phyloP scores from a whole-genome alignment of 2,329 filamentous ascomycete species.

The Aspergillus sp. region DNA sequence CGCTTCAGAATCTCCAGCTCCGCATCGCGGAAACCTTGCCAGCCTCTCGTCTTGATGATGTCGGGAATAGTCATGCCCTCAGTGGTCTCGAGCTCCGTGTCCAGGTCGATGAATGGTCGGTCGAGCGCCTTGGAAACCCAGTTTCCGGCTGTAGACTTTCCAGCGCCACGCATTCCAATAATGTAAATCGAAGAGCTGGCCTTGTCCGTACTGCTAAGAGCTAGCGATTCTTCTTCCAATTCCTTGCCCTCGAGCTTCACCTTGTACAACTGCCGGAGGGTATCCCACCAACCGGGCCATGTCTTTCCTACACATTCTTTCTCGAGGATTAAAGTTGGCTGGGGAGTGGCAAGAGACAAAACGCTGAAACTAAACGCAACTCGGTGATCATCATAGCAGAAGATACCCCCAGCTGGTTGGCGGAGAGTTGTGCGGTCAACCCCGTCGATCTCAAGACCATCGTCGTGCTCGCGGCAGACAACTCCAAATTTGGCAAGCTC shows the following conservation, averaged over 20 bases:
- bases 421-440: constrained; percentile 51
- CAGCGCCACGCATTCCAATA: constrained; percentile 95
- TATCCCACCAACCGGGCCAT: constrained; percentile 99
- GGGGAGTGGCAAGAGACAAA: constrained; percentile 69
- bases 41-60: constrained; percentile 75
- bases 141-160: constrained; percentile 88
- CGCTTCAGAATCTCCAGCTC: constrained; percentile 74
- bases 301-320: constrained; percentile 95
- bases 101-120: constrained; percentile 80
- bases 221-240: constrained; percentile 39
- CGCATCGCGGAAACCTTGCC: constrained; percentile 81
- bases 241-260: constrained; percentile 77
- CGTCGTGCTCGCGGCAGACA: constrained; percentile 79
- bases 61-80: constrained; percentile 78
- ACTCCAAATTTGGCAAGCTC: constrained; percentile 94
- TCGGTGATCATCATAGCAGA: constrained; percentile 96
- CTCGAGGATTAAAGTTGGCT: constrained; percentile 76
- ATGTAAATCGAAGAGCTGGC: constrained; percentile 75
- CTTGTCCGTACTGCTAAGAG: constrained; percentile 40
- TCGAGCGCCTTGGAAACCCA: constrained; percentile 78
- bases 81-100: constrained; percentile 77
- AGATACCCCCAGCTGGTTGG: constrained; percentile 66
- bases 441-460: constrained; percentile 75
- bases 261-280: constrained; percentile 73
- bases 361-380: constrained; percentile 99